These are phyloP conservation scores for Melaleuca alternifolia DNA, from an alignment of 345 rosid species.

Conservation along the genomic window DNA sequence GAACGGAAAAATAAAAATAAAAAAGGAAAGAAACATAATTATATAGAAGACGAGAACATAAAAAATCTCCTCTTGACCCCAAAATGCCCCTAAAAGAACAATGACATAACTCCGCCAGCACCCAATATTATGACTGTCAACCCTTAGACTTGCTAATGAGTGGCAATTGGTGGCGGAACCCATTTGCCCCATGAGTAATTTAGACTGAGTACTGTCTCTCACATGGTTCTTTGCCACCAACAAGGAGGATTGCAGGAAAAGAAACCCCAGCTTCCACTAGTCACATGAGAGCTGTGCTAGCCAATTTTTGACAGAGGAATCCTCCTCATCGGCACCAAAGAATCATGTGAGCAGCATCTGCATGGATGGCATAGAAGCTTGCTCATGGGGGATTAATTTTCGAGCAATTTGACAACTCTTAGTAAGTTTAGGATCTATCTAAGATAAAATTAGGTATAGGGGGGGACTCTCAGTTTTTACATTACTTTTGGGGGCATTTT, in stretches of 20 bases:
- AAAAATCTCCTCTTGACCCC: neutral
- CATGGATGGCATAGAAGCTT: neutral
- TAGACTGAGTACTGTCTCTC: neutral
- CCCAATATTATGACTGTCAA: neutral
- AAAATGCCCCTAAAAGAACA: neutral
- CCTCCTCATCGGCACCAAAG: neutral
- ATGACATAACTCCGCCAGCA: neutral
- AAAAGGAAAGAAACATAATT: neutral
- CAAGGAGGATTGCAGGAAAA: neutral
- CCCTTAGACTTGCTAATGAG: neutral
- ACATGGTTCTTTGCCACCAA: neutral
- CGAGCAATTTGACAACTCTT: neutral
- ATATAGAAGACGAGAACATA: neutral
- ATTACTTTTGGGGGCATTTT: neutral
- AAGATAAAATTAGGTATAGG: neutral
- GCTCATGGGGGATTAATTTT: neutral
- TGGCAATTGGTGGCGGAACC: neutral
- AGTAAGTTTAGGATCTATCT: neutral
- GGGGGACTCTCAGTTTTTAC: neutral
- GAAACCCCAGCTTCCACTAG: neutral
- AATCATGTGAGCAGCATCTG: neutral
- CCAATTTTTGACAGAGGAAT: neutral
- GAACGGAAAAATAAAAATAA: no score
- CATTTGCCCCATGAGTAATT: neutral
- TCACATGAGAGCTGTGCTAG: neutral